A percentile compares a stretch with the other conserved stretches of the same genome.
Conservation (phyloP, 176 grass and related monocot genomes). For the Oryza australiensis region DNA sequence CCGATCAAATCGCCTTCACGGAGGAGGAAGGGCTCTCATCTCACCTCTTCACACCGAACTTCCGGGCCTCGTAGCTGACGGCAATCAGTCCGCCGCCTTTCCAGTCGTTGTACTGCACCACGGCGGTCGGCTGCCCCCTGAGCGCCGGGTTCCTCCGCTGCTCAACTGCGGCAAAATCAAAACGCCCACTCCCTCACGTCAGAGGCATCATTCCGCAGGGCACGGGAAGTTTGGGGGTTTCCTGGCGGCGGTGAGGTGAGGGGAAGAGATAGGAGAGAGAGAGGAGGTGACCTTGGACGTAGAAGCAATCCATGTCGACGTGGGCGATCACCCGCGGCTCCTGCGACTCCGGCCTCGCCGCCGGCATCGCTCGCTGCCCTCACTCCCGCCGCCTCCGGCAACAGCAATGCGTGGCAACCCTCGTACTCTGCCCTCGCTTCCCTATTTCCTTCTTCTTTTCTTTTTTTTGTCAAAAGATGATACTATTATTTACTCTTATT, state of each 20-base stretch:
- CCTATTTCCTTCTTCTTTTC: not conserved
- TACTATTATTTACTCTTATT: not conserved
- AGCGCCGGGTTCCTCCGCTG: constrained; percentile 76
- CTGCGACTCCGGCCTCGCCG: constrained; percentile 72
- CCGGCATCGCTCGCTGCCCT: constrained; percentile 56
- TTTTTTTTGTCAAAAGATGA: not conserved
- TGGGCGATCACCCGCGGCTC: constrained; percentile 86
- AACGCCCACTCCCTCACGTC: constrained; percentile 3
- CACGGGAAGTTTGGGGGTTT: not conserved
- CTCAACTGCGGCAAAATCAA: constrained; percentile 53
- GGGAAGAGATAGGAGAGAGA: not conserved
- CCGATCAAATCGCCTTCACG: not conserved
- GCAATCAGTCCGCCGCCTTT: constrained; percentile 89
- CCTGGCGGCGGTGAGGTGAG: not conserved
- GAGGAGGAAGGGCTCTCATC: constrained; percentile 4
- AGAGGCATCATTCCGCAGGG: not conserved
- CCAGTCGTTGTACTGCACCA: constrained; percentile 96
- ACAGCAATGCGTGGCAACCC: not conserved
- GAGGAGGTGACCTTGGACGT: constrained; percentile 70
- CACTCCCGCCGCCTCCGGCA: not conserved
- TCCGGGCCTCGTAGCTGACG: constrained; percentile 93
- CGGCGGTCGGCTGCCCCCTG: constrained; percentile 80
- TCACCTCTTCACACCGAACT: constrained; percentile 85
- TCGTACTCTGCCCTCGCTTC: constrained; percentile 11
- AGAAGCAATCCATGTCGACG: constrained; percentile 97